Evolutionary conservation across 2,329 filamentous ascomycete species (phyloP), one percentile per base, ranked within the genome.

Genomic region (Xylaria digitata): DNA sequence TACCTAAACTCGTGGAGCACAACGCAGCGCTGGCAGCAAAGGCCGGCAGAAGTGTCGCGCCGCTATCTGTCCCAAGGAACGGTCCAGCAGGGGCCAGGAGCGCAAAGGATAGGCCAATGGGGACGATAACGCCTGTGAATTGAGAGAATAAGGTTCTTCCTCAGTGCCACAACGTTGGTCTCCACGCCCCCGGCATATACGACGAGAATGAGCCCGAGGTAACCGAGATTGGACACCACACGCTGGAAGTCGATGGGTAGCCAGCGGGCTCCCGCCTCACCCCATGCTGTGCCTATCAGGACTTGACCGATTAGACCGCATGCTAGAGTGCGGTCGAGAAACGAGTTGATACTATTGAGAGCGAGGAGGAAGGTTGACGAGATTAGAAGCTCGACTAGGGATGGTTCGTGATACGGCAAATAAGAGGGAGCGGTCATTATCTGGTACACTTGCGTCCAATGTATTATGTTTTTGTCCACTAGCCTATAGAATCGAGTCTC

Each of bases 271-370:
- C 89, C 90, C 0, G 91, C 91, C 0, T 84, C 85, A 8, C 91
- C 91, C 86, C 86, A 94, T 8, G 88, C 85, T 8, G 93, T 85
- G 13, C 91, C 92, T 19, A 93, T 76, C 7, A 93, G 80, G 15
- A 94, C 83, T 72, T 94, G 90, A 0, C 90, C 92, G 6, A 94
- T 79, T 0, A 94, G 83, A 0, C 91, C 91, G 73, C 90, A 93
- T 75, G 90, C 92, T 0, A 92, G 74, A 0, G 87, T 70, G 15
- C 79, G 82, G 71, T 93, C 86, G 1, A 93, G 81, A 0, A 83
- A 73, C 62, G 81, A 81, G 68, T 89, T 88, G 66, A 86, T 71
- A 6, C 85, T 50, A 70, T 92, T 92, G 50, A 92, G 82, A 0
- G 87, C 75, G 0, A 92, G 74, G 0, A 93, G 76, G 70, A 94